phyloP scores from a whole-genome alignment of 371 early-diverging fungal genomes.

The Zancudomyces culisetae region DNA sequence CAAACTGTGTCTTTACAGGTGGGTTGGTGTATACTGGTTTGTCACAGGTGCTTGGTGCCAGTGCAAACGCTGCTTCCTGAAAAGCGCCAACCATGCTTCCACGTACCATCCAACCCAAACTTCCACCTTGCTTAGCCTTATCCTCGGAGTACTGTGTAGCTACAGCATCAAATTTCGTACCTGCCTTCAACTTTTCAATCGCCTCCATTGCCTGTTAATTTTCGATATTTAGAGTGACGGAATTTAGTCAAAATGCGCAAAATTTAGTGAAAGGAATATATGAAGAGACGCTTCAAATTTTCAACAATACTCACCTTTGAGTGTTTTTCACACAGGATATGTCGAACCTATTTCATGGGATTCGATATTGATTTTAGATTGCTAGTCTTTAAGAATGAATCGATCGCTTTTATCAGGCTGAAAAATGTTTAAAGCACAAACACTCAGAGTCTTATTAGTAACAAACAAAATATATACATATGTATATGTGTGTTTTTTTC shows the following conservation, averaged over 20 bases:
- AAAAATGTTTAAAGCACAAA: too few species aligned
- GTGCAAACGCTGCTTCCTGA: slow-evolving; percentile 75
- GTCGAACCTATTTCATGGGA: too few species aligned
- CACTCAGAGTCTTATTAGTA: too few species aligned
- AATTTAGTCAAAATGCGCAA: slow-evolving; percentile 2
- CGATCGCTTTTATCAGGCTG: too few species aligned
- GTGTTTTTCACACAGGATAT: slow-evolving; percentile 73
- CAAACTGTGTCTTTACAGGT: slow-evolving; percentile 43
- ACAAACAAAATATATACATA: background rate
- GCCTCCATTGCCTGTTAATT: slow-evolving; percentile 28
- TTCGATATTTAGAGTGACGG: background rate
- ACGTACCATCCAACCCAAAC: slow-evolving; percentile 68
- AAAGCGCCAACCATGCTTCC: slow-evolving; percentile 82
- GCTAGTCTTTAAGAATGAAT: too few species aligned
- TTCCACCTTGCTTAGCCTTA: slow-evolving; percentile 60
- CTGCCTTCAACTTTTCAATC: slow-evolving; percentile 33
- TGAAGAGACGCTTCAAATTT: background rate
- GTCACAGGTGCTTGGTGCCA: slow-evolving; percentile 48
- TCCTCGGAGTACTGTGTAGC: slow-evolving; percentile 74
- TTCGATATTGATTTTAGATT: too few species aligned
- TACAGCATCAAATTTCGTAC: slow-evolving; percentile 47
- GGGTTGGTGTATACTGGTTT: slow-evolving; percentile 57
- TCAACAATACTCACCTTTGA: slow-evolving; percentile 21
- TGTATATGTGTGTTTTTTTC: background rate
- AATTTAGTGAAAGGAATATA: background rate